Evolutionary conservation across 169 alveolate genomes (phyloP).

Genomic region (Eimeria maxima): DNA sequence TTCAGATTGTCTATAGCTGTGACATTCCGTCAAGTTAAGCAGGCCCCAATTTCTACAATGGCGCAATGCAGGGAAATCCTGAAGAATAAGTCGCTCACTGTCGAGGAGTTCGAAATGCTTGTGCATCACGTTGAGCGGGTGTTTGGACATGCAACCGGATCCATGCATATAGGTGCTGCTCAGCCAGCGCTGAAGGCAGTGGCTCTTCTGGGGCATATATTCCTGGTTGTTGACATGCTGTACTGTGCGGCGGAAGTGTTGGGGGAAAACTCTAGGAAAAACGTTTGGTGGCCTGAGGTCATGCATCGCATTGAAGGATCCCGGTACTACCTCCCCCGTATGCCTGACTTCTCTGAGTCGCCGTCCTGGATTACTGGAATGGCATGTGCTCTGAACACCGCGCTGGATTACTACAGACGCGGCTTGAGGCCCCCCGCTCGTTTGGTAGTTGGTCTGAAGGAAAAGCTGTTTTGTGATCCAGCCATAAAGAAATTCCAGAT

Average conservation of each 20-base stretch:
- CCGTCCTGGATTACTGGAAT: neutral
- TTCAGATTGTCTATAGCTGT: neutral
- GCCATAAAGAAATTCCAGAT: neutral
- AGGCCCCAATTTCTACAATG: neutral
- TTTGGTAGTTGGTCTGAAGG: neutral
- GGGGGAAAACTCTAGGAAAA: neutral
- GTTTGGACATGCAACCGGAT: neutral
- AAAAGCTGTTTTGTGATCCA: neutral
- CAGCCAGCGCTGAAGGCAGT: neutral
- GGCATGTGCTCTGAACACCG: neutral
- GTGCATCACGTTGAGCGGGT: neutral
- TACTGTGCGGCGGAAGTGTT: slow-evolving; percentile 45
- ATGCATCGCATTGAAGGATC: neutral
- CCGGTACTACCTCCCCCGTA: neutral
- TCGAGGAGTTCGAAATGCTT: neutral
- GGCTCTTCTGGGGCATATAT: neutral
- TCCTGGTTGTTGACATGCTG: neutral
- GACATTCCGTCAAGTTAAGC: neutral
- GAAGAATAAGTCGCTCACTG: neutral
- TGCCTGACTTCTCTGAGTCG: neutral
- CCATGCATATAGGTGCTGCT: neutral
- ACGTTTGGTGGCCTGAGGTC: slow-evolving; percentile 10
- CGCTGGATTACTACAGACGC: neutral
- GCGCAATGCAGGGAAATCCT: neutral
- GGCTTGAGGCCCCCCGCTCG: slow-evolving; percentile 8